Percentiles rank a stretch among this genome's conserved stretches.
These are phyloP conservation scores for Kodamaea fukazawae DNA, from an alignment of 805 yeast species.

Conservation along the genomic window DNA sequence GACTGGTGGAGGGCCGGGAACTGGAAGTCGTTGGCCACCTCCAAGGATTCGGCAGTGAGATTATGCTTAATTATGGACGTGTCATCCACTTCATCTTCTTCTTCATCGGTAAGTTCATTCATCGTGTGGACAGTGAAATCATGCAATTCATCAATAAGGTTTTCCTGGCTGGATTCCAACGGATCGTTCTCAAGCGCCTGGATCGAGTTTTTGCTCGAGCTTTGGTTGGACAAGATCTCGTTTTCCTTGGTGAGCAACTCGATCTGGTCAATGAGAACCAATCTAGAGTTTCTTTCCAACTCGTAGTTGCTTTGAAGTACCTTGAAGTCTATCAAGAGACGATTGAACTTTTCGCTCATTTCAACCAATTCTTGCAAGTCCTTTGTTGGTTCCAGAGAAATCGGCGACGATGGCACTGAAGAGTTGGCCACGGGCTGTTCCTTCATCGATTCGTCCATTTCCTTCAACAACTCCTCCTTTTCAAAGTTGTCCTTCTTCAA, in stretches of 20 bases:
- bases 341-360: constrained; percentile 26
- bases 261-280: constrained; percentile 52
- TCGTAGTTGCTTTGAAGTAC: constrained; percentile 50
- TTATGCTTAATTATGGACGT: constrained; percentile 1
- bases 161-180: constrained; percentile 5
- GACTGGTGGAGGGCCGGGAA: constrained; percentile 21
- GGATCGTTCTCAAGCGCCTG: constrained; percentile 10
- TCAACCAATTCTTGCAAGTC: constrained; percentile 13
- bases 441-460: neutral
- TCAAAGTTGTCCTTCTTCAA: constrained; percentile 8
- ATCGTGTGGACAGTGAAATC: constrained; percentile 18
- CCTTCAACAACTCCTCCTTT: constrained; percentile 1
- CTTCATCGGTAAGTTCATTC: constrained; percentile 21
- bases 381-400: neutral
- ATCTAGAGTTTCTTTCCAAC: constrained; percentile 50
- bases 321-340: constrained; percentile 33
- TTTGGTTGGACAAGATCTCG: constrained; percentile 14
- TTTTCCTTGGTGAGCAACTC: constrained; percentile 45
- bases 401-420: neutral
- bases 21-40: constrained; percentile 24
- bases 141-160: constrained; percentile 3
- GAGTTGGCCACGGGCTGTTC: neutral
- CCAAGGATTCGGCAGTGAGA: constrained; percentile 11
- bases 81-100: constrained; percentile 5
- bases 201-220: constrained; percentile 9